Evolutionary conservation across 2,329 filamentous ascomycete species (phyloP).

Genomic region (Colletotrichum sp.): DNA sequence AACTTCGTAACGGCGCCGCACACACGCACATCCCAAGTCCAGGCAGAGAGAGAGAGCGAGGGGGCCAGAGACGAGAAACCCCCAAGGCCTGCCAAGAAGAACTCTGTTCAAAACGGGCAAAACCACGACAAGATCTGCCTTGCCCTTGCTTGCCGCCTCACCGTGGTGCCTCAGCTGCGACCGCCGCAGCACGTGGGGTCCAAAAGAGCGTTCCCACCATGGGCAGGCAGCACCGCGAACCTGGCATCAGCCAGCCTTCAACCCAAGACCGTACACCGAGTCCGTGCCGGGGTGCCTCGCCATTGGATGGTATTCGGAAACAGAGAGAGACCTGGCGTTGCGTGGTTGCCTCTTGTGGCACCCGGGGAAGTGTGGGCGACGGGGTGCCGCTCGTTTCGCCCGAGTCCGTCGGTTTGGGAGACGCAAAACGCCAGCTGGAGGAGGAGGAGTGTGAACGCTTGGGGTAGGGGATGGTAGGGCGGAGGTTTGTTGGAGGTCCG

Average conservation of each 20-base stretch:
- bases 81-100: not conserved
- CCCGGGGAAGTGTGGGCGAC: not conserved
- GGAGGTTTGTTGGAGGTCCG: not conserved
- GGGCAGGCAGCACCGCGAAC: not conserved
- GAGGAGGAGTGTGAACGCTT: not conserved
- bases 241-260: not conserved
- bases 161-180: not conserved
- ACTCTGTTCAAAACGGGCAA: not conserved
- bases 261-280: not conserved
- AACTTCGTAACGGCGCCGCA: not conserved
- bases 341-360: not conserved
- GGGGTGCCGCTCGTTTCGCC: not conserved
- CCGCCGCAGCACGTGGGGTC: not conserved
- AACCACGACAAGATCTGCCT: not conserved
- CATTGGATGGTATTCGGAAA: not conserved
- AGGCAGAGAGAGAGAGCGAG: not conserved
- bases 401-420: not conserved
- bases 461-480: not conserved
- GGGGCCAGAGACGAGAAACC: not conserved
- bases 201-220: not conserved
- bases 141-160: not conserved
- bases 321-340: not conserved
- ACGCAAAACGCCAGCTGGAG: not conserved
- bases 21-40: not conserved
- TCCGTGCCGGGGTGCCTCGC: not conserved